Evolutionary conservation across 2,329 filamentous ascomycete genomes (phyloP).

Genomic region (Lachnellula cervina): DNA sequence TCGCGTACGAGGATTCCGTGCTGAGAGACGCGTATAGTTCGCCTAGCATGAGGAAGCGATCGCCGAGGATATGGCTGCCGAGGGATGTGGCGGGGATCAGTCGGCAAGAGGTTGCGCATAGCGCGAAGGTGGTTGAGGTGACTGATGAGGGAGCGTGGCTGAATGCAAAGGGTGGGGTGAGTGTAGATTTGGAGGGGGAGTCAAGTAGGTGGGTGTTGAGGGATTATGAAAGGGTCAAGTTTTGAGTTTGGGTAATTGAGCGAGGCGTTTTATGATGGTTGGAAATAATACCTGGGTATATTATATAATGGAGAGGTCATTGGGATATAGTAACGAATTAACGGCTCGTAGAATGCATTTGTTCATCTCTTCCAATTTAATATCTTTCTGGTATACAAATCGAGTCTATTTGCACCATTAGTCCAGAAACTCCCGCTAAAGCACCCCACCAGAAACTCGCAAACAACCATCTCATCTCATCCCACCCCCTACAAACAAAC

Average conservation of each 20-base stretch:
- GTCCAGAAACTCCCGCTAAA: too few relatives aligned
- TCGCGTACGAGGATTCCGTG: conserved; percentile 41
- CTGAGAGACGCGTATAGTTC: conserved; percentile 50
- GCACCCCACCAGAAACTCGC: too few relatives aligned
- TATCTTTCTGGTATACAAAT: too few relatives aligned
- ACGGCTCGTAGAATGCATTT: too few relatives aligned
- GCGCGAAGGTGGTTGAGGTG: conserved; percentile 46
- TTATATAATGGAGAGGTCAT: background rate
- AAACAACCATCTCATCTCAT: background rate
- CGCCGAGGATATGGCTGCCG: conserved; percentile 57
- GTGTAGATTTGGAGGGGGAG: conserved; percentile 18
- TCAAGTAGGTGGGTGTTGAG: conserved; percentile 11
- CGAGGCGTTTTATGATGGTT: background rate
- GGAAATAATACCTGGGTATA: background rate
- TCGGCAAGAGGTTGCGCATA: conserved; percentile 52
- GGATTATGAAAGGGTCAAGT: conserved; percentile 17
- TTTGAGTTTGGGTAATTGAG: conserved; percentile 8
- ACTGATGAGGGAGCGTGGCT: conserved; percentile 55
- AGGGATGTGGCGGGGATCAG: conserved; percentile 52
- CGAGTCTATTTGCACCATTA: too few relatives aligned
- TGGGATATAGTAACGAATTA: background rate
- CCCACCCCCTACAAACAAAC: background rate
- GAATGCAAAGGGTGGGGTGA: conserved; percentile 34
- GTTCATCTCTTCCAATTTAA: too few relatives aligned
- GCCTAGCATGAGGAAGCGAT: conserved; percentile 50